Evolutionary conservation across 129 eudicot genomes (phyloP).

Genomic region (Scalesia atractyloides): DNA sequence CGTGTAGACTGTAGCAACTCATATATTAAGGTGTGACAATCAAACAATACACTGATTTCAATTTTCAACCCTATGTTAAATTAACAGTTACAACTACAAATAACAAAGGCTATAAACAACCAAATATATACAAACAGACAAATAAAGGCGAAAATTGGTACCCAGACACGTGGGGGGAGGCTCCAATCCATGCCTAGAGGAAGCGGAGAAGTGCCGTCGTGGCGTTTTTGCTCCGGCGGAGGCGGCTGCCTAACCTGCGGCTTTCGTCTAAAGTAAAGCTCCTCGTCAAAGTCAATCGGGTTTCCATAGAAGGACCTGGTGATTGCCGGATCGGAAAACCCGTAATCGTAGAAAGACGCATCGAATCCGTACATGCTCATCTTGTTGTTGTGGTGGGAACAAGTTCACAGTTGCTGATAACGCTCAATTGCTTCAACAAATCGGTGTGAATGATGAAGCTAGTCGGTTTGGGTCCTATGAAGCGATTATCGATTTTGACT

Average conservation of each 20-base stretch:
- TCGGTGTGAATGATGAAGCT: neutral
- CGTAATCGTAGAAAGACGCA: constrained; percentile 42
- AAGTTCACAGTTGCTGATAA: neutral
- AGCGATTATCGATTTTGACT: neutral
- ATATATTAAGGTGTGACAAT: no score
- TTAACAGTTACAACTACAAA: no score
- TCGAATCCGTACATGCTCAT: constrained; percentile 57
- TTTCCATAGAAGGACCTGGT: constrained; percentile 29
- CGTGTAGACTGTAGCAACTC: no score
- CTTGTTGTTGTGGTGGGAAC: neutral
- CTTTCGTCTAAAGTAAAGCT: constrained; percentile 21
- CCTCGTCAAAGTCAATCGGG: constrained; percentile 22
- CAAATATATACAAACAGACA: neutral
- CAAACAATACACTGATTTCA: no score
- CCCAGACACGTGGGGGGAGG: constrained; percentile 76
- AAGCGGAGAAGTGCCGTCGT: constrained; percentile 86
- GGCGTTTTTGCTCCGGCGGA: constrained; percentile 46
- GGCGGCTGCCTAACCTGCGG: constrained; percentile 23
- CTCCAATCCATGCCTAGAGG: constrained; percentile 98
- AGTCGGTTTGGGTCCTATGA: neutral
- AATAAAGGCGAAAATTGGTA: constrained; percentile 10
- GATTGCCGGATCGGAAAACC: constrained; percentile 48
- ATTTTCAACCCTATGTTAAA: no score
- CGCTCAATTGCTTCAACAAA: neutral
- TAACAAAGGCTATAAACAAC: no score